phyloP scores from a whole-genome alignment of 306 rosid genomes.

The Citrullus colocynthis region DNA sequence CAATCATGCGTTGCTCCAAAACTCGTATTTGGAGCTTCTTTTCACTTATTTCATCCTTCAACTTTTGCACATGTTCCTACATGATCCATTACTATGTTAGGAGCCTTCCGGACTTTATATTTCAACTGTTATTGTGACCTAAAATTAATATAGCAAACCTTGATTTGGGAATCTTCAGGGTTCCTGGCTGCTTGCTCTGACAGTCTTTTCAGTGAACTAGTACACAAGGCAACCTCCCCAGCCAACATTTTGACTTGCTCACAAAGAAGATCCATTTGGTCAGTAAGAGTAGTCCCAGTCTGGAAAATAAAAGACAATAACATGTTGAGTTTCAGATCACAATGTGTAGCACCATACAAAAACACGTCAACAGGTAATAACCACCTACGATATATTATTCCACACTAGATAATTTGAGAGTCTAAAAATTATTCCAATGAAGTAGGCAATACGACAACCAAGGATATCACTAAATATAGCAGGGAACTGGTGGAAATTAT shows the following conservation, averaged over 20 bases:
- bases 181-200: slow-evolving; percentile 50
- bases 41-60: slow-evolving; percentile 67
- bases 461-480: not conserved
- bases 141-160: slow-evolving; percentile 33
- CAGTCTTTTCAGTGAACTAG: slow-evolving; percentile 75
- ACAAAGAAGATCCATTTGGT: slow-evolving; percentile 80
- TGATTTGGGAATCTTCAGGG: slow-evolving; percentile 56
- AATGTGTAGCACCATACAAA: not conserved
- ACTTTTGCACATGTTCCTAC: slow-evolving; percentile 56
- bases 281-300: slow-evolving; percentile 73
- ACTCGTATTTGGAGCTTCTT: slow-evolving; percentile 62
- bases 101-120: not conserved
- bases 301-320: slow-evolving; percentile 18
- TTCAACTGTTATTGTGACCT: slow-evolving; percentile 5
- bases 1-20: slow-evolving; percentile 72
- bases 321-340: not conserved
- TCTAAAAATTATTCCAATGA: not conserved
- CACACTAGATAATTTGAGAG: not conserved
- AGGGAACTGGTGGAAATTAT: not conserved
- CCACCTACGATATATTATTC: not conserved
- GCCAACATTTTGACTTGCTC: slow-evolving; percentile 90
- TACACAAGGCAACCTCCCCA: slow-evolving; percentile 76
- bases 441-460: not conserved
- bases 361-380: not conserved
- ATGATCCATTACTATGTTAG: slow-evolving; percentile 9